These are phyloP conservation scores for Pleomassaria siparia DNA, from an alignment of 2,329 filamentous ascomycete species.

Conservation along the genomic window DNA sequence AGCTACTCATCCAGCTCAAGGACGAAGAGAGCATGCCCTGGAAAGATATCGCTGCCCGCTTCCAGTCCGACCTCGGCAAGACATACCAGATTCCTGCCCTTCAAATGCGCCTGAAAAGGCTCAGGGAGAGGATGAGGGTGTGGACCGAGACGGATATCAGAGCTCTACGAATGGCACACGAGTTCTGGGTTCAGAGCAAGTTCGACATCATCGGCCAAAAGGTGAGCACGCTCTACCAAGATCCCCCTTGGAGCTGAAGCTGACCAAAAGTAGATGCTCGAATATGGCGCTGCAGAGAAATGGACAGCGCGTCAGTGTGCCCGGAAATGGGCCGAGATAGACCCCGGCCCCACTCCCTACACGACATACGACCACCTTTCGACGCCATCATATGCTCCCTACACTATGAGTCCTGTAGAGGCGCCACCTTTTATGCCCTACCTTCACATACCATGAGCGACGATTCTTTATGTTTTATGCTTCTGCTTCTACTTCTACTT, in stretches of 20 bases:
- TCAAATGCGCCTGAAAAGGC: slow-evolving; percentile 57
- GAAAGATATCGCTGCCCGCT: slow-evolving; percentile 57
- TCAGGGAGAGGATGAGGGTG: slow-evolving; percentile 53
- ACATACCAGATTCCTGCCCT: slow-evolving; percentile 54
- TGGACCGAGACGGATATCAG: slow-evolving; percentile 56
- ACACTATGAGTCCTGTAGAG: slow-evolving; percentile 41
- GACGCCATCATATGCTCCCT: slow-evolving; percentile 35
- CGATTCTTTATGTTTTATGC: not conserved
- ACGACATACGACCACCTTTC: slow-evolving; percentile 37
- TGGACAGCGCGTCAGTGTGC: slow-evolving; percentile 55
- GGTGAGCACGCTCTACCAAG: slow-evolving; percentile 36
- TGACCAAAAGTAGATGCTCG: slow-evolving; percentile 49
- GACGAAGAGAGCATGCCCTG: slow-evolving; percentile 56
- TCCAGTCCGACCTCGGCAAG: slow-evolving; percentile 52
- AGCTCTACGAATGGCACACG: slow-evolving; percentile 52
- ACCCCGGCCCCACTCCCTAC: slow-evolving; percentile 36
- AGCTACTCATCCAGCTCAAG: slow-evolving; percentile 53
- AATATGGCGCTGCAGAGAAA: slow-evolving; percentile 52
- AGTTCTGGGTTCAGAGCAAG: slow-evolving; percentile 56
- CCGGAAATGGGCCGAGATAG: slow-evolving; percentile 54
- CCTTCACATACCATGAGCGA: slow-evolving; percentile 28
- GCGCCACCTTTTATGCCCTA: slow-evolving; percentile 34
- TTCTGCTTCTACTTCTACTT: no score
- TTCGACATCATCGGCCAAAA: slow-evolving; percentile 57
- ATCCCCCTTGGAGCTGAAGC: no score